A percentile compares a stretch with the other conserved stretches of the same genome.
phyloP scores from a whole-genome alignment of 1,284 basidiomycete genomes.

The Trametes versicolor region DNA sequence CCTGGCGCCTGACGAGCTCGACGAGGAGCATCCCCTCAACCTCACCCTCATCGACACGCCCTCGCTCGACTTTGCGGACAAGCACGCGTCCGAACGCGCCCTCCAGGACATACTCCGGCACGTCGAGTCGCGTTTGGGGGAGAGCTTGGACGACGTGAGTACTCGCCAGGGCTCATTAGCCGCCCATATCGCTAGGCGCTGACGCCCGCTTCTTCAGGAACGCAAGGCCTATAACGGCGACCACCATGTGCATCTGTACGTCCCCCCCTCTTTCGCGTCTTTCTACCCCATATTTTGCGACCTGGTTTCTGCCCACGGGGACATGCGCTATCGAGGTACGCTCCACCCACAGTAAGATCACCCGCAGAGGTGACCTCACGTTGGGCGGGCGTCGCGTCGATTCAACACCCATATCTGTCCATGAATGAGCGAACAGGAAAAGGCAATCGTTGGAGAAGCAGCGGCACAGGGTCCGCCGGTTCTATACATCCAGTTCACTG shows the following conservation, averaged over 20 bases:
- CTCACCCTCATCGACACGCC: conserved; percentile 84
- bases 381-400: too few relatives aligned
- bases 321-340: not conserved
- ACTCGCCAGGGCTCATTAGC: conserved; percentile 35
- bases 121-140: conserved; percentile 72
- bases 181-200: conserved; percentile 26
- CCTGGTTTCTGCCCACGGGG: not conserved
- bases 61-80: conserved; percentile 74
- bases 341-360: too few relatives aligned
- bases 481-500: too few relatives aligned
- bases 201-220: conserved; percentile 54
- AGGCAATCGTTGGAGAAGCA: too few relatives aligned
- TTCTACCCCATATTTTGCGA: not conserved
- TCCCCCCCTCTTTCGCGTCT: conserved; percentile 38
- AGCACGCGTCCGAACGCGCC: conserved; percentile 62
- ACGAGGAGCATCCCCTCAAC: conserved; percentile 57
- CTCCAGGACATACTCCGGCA: conserved; percentile 71
- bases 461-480: too few relatives aligned
- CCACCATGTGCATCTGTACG: conserved; percentile 83
- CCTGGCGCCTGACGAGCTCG: conserved; percentile 51
- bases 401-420: too few relatives aligned
- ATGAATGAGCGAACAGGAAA: too few relatives aligned
- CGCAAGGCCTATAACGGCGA: conserved; percentile 72
- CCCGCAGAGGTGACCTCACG: too few relatives aligned
- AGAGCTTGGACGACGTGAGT: conserved; percentile 77